These are phyloP conservation scores for Penicillium coprophilum DNA, from an alignment of 495 filamentous ascomycete species.

Conservation along the genomic window DNA sequence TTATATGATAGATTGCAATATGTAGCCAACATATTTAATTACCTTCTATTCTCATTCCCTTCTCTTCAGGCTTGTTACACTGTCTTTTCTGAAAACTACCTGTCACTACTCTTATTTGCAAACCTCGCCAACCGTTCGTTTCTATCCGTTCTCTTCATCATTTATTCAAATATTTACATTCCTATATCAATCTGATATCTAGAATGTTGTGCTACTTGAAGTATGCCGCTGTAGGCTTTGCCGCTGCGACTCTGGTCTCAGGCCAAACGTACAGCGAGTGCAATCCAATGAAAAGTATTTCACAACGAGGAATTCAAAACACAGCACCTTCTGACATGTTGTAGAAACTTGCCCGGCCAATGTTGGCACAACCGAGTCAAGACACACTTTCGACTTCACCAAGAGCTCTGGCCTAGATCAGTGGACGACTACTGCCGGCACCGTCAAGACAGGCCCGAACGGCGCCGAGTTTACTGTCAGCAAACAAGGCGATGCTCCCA, in stretches of 20 bases:
- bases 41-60: not conserved
- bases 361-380: not conserved
- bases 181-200: not conserved
- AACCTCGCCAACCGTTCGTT: not conserved
- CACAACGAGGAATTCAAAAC: not conserved
- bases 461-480: slow-evolving; percentile 68
- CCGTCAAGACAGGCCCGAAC: slow-evolving; percentile 44
- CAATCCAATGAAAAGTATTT: not conserved
- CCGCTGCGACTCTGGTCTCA: not conserved
- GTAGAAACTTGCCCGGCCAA: not conserved
- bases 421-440: slow-evolving; percentile 60
- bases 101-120: not conserved
- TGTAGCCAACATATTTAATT: not conserved
- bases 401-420: slow-evolving; percentile 47
- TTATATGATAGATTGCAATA: not conserved
- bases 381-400: slow-evolving; percentile 9
- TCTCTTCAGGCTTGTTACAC: not conserved
- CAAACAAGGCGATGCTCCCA: slow-evolving; percentile 67
- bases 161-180: not conserved
- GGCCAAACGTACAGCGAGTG: not conserved
- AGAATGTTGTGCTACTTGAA: not conserved
- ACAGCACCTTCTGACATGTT: not conserved
- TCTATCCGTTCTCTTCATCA: not conserved
- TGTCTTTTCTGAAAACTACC: not conserved
- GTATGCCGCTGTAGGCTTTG: not conserved